Conservation (phyloP, 202 grass and related monocot species). For the Carex arenaria region DNA sequence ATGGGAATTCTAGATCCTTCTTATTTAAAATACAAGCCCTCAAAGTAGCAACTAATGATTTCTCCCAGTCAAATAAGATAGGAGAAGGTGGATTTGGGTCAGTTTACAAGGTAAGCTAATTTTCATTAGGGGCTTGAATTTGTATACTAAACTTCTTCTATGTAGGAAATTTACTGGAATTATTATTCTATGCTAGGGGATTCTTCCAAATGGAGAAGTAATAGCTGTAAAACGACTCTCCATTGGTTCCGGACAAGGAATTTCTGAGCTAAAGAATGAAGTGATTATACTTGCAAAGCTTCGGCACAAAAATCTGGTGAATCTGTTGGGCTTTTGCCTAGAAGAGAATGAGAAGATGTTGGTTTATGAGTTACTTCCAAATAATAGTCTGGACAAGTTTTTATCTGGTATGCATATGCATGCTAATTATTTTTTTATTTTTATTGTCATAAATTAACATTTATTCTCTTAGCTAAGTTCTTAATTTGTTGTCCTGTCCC, state of each 20-base stretch:
- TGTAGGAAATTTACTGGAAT: too few species aligned
- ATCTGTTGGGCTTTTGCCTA: slow-evolving; percentile 21
- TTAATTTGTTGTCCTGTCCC: too few species aligned
- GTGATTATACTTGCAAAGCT: slow-evolving; percentile 9
- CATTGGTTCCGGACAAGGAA: not conserved
- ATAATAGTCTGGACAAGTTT: slow-evolving; percentile 26
- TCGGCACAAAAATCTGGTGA: slow-evolving; percentile 28
- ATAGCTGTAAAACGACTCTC: slow-evolving; percentile 28
- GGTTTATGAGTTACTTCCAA: slow-evolving; percentile 22
- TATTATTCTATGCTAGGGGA: too few species aligned
- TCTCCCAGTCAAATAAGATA: slow-evolving; percentile 25
- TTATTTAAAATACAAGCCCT: too few species aligned
- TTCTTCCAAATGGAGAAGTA: too few species aligned
- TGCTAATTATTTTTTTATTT: not conserved
- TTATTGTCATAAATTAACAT: too few species aligned
- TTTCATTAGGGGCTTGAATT: not conserved
- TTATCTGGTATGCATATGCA: slow-evolving; percentile 16
- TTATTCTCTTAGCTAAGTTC: too few species aligned
- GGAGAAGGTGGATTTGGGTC: slow-evolving; percentile 32
- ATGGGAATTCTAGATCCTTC: too few species aligned
- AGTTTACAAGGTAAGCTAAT: slow-evolving; percentile 31
- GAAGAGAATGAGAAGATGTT: slow-evolving; percentile 22
- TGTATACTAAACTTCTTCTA: too few species aligned
- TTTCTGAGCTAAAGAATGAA: slow-evolving; percentile 30
- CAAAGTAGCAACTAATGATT: slow-evolving; percentile 8